These are phyloP conservation scores for Colletotrichum cuscutae DNA, from an alignment of 2,329 filamentous ascomycete species.

Conservation along the genomic window DNA sequence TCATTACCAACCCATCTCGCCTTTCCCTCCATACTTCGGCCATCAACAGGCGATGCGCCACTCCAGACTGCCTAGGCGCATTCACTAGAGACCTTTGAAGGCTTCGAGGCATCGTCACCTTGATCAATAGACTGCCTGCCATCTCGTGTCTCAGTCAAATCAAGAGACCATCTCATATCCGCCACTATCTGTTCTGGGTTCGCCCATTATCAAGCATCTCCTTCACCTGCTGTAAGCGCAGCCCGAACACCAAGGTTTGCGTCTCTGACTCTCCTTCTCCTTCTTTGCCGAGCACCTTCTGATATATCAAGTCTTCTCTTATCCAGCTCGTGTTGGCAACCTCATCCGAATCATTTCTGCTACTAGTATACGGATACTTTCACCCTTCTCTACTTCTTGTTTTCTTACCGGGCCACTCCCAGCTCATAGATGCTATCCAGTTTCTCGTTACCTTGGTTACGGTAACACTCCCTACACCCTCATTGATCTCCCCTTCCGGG, in stretches of 20 bases:
- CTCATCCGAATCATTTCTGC: not conserved
- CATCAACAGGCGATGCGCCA: conserved; percentile 2
- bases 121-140: not conserved
- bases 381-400: not conserved
- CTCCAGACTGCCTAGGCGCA: conserved; percentile 2
- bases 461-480: not conserved
- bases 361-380: not conserved
- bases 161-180: not conserved
- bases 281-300: not conserved
- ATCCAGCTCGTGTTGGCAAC: not conserved
- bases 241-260: conserved; percentile 14
- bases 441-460: not conserved
- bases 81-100: conserved; percentile 3
- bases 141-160: not conserved
- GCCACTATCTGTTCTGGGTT: not conserved
- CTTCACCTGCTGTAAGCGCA: not conserved
- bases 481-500: not conserved
- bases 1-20: not conserved
- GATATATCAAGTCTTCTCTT: not conserved
- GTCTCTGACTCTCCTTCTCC: not conserved
- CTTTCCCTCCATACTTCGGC: not conserved
- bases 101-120: not conserved
- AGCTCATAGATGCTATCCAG: not conserved
- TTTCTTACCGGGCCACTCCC: not conserved
- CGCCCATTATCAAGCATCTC: not conserved